Base-by-base conservation (phyloP, 208 protist genomes). In the Lotmaria passim region DNA sequence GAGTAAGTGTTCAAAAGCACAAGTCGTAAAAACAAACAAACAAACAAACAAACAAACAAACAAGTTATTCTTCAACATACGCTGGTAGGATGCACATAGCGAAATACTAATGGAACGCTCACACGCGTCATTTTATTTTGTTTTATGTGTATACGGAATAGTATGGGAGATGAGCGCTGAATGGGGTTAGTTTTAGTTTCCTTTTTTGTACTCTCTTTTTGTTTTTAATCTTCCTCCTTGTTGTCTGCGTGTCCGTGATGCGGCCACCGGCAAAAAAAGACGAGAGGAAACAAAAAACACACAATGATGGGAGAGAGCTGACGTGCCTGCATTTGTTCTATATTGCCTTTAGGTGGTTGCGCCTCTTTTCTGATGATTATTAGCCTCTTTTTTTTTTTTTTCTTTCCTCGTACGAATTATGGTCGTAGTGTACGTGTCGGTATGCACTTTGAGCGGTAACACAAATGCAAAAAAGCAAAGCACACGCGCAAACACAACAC, bases 21-120 rank as follows among this genome's bases (percentile, higher is more conserved):
- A n/a, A n/a, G n/a, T n/a, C n/a, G n/a, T n/a, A n/a, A n/a, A n/a
- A n/a, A 51, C 2, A 64, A 52, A 10, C 57, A 68, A 11, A 55
- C 19, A 44, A 61, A 66, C 57, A 23, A 67, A 36, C 46, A 70
- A 59, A 61, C 33, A 61, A 51, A 70, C 34, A 21, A 14, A 36
- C 38, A 43, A 56, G n/a, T n/a, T 36, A 48, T 39, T 26, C 17
- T 51, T 11, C 30, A n/a, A n/a, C n/a, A n/a, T n/a, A n/a, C 8
- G 46, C 3, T 52, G 26, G 7, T 3, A 21, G n/a, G 3, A 34
- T 44, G 7, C 11, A 7, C 5, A n/a, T n/a, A n/a, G n/a, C n/a
- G n/a, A n/a, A n/a, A 11, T 7, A 50, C 8, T 21, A 7, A 52
- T 23, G 10, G 31, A 43, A 10, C 14, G 46, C 66, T 55, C 64